These are phyloP conservation scores for Cercospora citrullina DNA, from an alignment of 2,329 filamentous ascomycete species.

Conservation along the genomic window DNA sequence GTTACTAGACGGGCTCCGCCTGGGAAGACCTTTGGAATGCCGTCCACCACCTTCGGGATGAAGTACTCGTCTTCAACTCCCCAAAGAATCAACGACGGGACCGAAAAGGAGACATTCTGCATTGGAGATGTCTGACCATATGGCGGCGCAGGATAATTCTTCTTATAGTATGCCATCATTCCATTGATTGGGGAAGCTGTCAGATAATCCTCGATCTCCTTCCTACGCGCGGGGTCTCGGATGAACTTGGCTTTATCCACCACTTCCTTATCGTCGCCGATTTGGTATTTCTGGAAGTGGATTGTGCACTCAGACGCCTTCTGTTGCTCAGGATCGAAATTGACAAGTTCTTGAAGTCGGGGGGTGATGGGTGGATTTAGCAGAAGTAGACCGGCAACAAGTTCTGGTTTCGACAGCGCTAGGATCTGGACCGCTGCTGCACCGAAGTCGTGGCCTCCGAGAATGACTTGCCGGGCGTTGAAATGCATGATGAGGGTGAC, in stretches of 20 bases:
- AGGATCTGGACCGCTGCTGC: neutral
- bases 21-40: neutral
- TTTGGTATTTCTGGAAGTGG: conserved; percentile 1
- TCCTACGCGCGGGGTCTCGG: neutral
- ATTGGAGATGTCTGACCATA: conserved; percentile 5
- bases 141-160: conserved; percentile 9
- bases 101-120: neutral
- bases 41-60: neutral
- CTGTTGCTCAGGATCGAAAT: conserved; percentile 13
- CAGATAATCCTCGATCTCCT: conserved; percentile 10
- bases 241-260: conserved; percentile 4
- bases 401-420: neutral
- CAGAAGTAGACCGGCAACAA: conserved; percentile 8
- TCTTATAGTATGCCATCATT: conserved; percentile 15
- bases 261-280: conserved; percentile 13
- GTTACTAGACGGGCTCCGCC: conserved; percentile 3
- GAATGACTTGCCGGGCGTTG: neutral
- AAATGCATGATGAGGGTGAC: conserved; percentile 1
- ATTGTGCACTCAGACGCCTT: conserved; percentile 9
- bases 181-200: conserved; percentile 7
- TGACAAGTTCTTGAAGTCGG: neutral
- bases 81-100: neutral
- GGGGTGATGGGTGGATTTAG: neutral
- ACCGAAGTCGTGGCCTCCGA: neutral
- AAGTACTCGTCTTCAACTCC: conserved; percentile 6